phyloP scores from a whole-genome alignment of 805 yeast species.

The Schwanniomyces occidentalis region DNA sequence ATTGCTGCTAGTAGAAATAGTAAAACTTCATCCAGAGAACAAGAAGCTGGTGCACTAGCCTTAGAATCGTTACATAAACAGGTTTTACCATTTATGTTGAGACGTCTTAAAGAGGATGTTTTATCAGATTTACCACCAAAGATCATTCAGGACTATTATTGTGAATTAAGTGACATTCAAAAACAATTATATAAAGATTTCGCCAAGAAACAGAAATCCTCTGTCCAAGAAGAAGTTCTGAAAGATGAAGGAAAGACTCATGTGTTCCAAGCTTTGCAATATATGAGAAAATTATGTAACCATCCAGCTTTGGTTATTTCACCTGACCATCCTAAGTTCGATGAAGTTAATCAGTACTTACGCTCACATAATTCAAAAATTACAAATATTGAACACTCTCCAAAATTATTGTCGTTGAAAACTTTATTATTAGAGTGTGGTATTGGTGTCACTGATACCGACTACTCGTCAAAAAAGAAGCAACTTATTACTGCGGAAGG shows the following conservation, averaged over 20 bases:
- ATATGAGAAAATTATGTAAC: slow-evolving; percentile 95
- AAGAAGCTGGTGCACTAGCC: slow-evolving; percentile 95
- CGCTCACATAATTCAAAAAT: slow-evolving; percentile 57
- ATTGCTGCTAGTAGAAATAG: slow-evolving; percentile 90
- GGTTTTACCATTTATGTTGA: slow-evolving; percentile 91
- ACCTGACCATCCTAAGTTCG: slow-evolving; percentile 78
- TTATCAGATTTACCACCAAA: slow-evolving; percentile 96
- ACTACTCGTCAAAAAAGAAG: slow-evolving; percentile 32
- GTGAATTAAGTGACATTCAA: slow-evolving; percentile 91
- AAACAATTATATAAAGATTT: slow-evolving; percentile 85
- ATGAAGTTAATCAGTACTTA: slow-evolving; percentile 64
- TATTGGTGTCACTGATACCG: slow-evolving; percentile 57
- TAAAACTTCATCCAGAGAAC: slow-evolving; percentile 87
- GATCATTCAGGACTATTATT: slow-evolving; percentile 96
- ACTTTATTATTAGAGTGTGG: slow-evolving; percentile 89
- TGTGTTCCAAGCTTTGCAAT: slow-evolving; percentile 95
- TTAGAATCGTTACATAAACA: slow-evolving; percentile 95
- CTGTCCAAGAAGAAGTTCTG: slow-evolving; percentile 65
- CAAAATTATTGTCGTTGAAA: slow-evolving; percentile 81
- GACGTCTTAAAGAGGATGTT: slow-evolving; percentile 95
- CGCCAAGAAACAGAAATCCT: slow-evolving; percentile 76
- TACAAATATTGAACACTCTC: slow-evolving; percentile 81
- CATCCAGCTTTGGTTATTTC: slow-evolving; percentile 91
- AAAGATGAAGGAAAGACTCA: slow-evolving; percentile 70
- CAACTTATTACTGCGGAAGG: slow-evolving; percentile 48